Base-by-base conservation (phyloP, 1,284 basidiomycete genomes). In the Fomitopsis palustris region DNA sequence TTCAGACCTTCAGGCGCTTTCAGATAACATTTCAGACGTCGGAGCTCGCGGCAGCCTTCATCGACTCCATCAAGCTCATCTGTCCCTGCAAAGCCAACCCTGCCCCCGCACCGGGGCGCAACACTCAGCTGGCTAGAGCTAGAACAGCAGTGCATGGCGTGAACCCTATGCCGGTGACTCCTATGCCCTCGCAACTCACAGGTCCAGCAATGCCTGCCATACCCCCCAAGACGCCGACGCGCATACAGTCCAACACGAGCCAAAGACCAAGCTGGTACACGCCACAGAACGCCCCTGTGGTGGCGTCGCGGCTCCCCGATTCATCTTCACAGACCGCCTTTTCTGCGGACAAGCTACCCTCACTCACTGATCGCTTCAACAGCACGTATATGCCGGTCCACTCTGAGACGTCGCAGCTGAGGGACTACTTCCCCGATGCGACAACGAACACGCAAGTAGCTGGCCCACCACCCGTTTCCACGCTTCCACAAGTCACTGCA, bases 1-100 rank as follows among this genome's bases (percentile, higher is more conserved):
- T 54, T 52, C 2, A 90, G 87, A 71, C 77, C 9, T 90, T 85
- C 69, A 82, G 87, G 56, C 84, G 90, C 19, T 89, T 92, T 65
- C 89, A 92, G 69, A 78, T 91, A 33, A 86, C 85, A 19, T 90
- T 92, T 63, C 67, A 76, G 54, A 77, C 77, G 19, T 51, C 75
- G n/a, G 60, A 68, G 1, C 77, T 80, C 35, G 82, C 84, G 0
- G 67, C 75, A 2, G 78, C 81, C 61, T 87, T 88, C 64, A 80
- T 90, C 59, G 78, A 84, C 49, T 74, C 80, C 5, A 85, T 92
- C 62, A 79, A 80, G 56, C 76, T 79, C 21, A 79, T 90, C 41
- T 91, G 89, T 67, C 89, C 88, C 1, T 92, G 89, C 76, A 90
- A 70, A 52, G 64, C 65, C 19, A 71, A 71, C 45, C 49, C 63